Percentiles rank a stretch among this genome's conserved stretches.
Evolutionary conservation across 192 early-diverging fungal genomes (phyloP).

Genomic region (Anaeromyces robustus): DNA sequence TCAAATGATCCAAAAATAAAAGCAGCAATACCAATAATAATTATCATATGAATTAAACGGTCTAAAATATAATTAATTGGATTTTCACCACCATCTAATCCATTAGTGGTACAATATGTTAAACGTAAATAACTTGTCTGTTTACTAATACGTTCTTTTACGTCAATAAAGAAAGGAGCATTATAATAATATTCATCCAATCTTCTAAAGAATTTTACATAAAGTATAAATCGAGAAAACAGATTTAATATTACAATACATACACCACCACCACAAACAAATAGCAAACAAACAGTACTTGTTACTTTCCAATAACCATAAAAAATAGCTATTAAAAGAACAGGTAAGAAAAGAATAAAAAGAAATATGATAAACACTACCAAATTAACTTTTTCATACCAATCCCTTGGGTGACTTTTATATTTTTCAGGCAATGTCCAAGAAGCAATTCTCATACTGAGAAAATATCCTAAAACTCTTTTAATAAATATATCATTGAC

Average conservation of each 20-base stretch:
- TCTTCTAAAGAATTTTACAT: background rate
- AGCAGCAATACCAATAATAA: background rate
- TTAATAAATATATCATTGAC: background rate
- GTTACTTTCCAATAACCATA: background rate
- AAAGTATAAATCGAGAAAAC: background rate
- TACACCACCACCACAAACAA: background rate
- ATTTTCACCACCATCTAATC: background rate
- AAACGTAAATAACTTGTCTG: background rate
- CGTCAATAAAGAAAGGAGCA: background rate
- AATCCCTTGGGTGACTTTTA: background rate
- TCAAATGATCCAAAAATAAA: background rate
- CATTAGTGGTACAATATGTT: background rate
- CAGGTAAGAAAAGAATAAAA: background rate
- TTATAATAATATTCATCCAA: background rate
- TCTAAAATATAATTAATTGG: background rate
- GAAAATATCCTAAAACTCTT: background rate
- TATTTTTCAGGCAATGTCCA: background rate
- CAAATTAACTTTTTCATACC: background rate
- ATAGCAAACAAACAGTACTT: background rate
- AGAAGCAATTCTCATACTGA: background rate
- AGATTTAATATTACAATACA: background rate
- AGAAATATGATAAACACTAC: background rate
- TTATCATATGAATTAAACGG: background rate
- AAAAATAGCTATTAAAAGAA: background rate
- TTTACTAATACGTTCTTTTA: background rate